A percentile compares a stretch with the other conserved stretches of the same genome.
Conservation (phyloP, 192 early-diverging fungal species). For the Backusella luteola region DNA sequence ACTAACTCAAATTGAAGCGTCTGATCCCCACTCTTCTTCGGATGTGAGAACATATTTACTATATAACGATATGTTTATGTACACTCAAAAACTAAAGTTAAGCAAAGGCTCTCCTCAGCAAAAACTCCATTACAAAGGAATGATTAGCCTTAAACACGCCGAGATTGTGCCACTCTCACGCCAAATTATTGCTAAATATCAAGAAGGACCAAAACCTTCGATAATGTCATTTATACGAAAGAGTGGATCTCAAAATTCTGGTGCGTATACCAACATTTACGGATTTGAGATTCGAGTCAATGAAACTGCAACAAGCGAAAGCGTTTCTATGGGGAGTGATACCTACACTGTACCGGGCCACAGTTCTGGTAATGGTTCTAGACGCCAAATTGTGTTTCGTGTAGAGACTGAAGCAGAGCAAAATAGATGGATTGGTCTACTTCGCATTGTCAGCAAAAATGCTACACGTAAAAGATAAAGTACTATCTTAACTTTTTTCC, state of each 20-base stretch:
- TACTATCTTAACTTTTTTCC: neutral
- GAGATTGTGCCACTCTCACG: neutral
- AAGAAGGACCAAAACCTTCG: neutral
- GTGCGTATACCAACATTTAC: neutral
- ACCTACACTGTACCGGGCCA: neutral
- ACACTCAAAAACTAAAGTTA: neutral
- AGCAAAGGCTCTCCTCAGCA: neutral
- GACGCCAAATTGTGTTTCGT: slow-evolving; percentile 1
- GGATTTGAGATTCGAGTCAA: neutral
- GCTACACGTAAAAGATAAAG: neutral
- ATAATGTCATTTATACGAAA: slow-evolving; percentile 1
- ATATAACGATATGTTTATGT: slow-evolving; percentile 9
- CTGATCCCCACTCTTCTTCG: neutral
- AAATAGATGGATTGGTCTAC: neutral
- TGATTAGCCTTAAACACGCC: neutral
- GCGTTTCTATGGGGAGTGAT: neutral
- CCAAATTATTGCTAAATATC: neutral
- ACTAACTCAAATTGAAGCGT: neutral
- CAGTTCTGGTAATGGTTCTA: neutral
- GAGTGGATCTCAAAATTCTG: neutral
- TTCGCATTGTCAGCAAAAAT: neutral
- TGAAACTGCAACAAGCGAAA: neutral
- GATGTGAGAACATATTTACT: neutral
- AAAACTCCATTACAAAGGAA: neutral
- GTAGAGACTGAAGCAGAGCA: neutral